Evolutionary conservation across 257 asterid genomes (phyloP).

Genomic region (Ligustrum vulgare): DNA sequence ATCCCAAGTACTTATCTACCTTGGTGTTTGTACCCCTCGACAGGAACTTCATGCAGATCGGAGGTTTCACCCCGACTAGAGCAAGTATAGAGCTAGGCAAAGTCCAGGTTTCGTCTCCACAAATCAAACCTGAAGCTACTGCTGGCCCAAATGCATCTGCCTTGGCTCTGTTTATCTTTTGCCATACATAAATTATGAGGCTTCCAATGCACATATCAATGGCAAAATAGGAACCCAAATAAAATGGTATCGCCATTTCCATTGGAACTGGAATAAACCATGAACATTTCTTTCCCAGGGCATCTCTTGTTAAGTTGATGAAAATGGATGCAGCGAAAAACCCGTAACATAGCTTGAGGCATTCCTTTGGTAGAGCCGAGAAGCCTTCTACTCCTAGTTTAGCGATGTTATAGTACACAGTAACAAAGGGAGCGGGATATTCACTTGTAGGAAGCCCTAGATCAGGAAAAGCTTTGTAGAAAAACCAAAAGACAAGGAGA

Average conservation of each 20-base stretch:
- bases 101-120: constrained; percentile 71
- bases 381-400: constrained; percentile 68
- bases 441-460: constrained; percentile 45
- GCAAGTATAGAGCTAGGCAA: constrained; percentile 49
- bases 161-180: too few relatives aligned
- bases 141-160: constrained; percentile 68
- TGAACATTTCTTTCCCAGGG: too few relatives aligned
- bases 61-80: too few relatives aligned
- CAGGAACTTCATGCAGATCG: constrained; percentile 70
- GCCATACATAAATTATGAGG: too few relatives aligned
- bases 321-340: too few relatives aligned
- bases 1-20: too few relatives aligned
- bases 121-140: constrained; percentile 64
- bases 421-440: constrained; percentile 64
- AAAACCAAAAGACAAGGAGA: constrained; percentile 69
- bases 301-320: too few relatives aligned
- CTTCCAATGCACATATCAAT: too few relatives aligned
- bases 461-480: constrained; percentile 54
- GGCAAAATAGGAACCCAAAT: too few relatives aligned
- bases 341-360: constrained; percentile 60
- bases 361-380: constrained; percentile 57
- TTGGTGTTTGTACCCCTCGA: constrained; percentile 40
- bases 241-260: too few relatives aligned
- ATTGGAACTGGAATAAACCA: too few relatives aligned
- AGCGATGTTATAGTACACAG: constrained; percentile 55